These are phyloP conservation scores for Candida khao-thaluensis DNA, from an alignment of 805 yeast genomes.

Conservation along the genomic window DNA sequence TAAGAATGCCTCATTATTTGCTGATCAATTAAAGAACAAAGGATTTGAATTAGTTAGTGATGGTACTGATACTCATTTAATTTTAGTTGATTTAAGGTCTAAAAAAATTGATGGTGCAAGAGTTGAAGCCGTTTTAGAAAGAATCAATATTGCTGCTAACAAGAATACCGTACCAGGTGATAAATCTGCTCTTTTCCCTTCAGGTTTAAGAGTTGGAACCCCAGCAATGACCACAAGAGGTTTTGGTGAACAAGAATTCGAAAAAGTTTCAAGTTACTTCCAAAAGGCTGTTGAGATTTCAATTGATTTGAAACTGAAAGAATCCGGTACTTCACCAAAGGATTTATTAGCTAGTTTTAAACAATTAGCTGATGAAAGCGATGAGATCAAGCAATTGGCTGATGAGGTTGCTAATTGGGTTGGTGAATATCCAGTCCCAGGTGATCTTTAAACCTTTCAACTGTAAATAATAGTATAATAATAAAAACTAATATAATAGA, in stretches of 20 bases:
- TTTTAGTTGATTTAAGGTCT: constrained; percentile 82
- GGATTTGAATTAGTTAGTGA: constrained; percentile 85
- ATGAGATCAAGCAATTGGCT: constrained; percentile 51
- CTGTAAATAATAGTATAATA: not conserved
- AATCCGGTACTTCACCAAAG: constrained; percentile 57
- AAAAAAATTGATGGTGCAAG: constrained; percentile 96
- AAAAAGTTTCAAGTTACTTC: constrained; percentile 74
- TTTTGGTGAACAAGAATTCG: constrained; percentile 82
- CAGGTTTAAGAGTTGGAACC: constrained; percentile 96
- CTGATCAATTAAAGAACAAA: constrained; percentile 62
- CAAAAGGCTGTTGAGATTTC: constrained; percentile 74
- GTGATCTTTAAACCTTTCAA: constrained; percentile 44
- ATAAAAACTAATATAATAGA: no score
- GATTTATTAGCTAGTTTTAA: constrained; percentile 69
- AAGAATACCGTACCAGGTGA: constrained; percentile 98
- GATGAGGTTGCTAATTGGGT: constrained; percentile 73
- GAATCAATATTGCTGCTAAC: constrained; percentile 91
- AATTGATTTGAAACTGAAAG: constrained; percentile 55
- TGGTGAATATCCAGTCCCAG: constrained; percentile 82
- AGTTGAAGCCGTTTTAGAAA: constrained; percentile 92
- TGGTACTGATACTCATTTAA: constrained; percentile 98
- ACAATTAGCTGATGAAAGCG: constrained; percentile 61
- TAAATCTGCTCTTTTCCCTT: constrained; percentile 93
- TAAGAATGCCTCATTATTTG: constrained; percentile 84
- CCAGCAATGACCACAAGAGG: constrained; percentile 99